phyloP scores from a whole-genome alignment of 2,329 filamentous ascomycete genomes.

The Metarhizium album region DNA sequence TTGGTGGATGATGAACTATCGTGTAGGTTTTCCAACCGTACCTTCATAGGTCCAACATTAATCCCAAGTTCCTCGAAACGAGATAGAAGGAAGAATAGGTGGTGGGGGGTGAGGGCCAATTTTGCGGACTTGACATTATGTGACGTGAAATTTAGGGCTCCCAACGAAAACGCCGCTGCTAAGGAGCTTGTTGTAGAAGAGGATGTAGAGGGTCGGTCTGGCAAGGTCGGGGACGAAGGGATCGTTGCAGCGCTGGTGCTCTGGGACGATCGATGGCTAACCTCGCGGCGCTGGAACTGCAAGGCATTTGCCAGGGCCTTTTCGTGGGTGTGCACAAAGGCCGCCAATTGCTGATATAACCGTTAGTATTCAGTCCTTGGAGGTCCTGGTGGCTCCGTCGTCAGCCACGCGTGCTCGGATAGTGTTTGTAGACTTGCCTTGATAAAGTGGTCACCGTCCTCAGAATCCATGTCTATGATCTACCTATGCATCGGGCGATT shows the following conservation, averaged over 20 bases:
- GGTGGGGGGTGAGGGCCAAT: conserved; percentile 85
- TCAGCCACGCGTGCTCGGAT: background rate
- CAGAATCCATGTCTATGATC: conserved; percentile 57
- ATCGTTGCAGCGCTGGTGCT: conserved; percentile 49
- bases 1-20: conserved; percentile 76
- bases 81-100: conserved; percentile 91
- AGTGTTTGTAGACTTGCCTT: conserved; percentile 51
- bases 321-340: conserved; percentile 94
- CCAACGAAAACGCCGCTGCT: conserved; percentile 77
- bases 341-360: conserved; percentile 70
- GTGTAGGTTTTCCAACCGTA: conserved; percentile 88
- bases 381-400: background rate
- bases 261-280: conserved; percentile 59
- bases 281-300: conserved; percentile 64
- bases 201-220: conserved; percentile 52
- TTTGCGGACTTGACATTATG: conserved; percentile 81
- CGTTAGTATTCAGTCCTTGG: conserved; percentile 19
- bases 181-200: conserved; percentile 64
- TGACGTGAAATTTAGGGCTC: conserved; percentile 74
- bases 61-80: conserved; percentile 90
- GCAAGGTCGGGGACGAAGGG: conserved; percentile 45
- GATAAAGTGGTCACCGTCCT: conserved; percentile 83
- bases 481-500: conserved; percentile 18
- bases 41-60: conserved; percentile 88
- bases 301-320: conserved; percentile 93